Evolutionary conservation across 108 stramenopile genomes (phyloP), one percentile per base, ranked within the genome.

Genomic region (Schizochytrium sp.): DNA sequence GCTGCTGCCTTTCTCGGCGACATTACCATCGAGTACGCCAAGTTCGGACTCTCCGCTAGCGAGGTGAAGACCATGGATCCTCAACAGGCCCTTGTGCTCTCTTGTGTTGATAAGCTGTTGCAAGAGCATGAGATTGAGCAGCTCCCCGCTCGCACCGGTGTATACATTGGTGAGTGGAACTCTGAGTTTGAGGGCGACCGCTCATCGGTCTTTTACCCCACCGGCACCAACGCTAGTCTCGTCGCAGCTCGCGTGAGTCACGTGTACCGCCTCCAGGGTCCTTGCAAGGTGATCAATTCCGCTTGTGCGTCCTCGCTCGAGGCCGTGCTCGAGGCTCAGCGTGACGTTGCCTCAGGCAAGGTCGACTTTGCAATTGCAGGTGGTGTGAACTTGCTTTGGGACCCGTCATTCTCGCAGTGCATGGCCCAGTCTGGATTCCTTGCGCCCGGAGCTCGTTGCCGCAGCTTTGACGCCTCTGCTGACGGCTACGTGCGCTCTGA

Each of bases 401-500:
- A 61, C 46, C 88, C 88, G 40, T 19, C 15, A 47, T 87, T 87
- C 87, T 15, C 83, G 13, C n/a, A 61, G 58, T 28, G 89, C 89
- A 55, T 87, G 42, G 87, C 83, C 40, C 38, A 57, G 60, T 83
- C 89, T 15, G 87, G 89, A 5, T 87, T 89, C 44, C 28, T 60
- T 19, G 83, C 87, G 42, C 42, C 83, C 28, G 57, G 46, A 19
- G 88, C 19, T 10, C 42, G 61, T 17, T 89, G 89, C 87, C 83
- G 60, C 44, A 61, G 87, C 53, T 89, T 89, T 8, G 89, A 89
- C 46, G 46, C 60, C 4, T 12, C n/a, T 41, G 91, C 89, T 4
- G 88, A 91, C 87, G 90, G 90, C 45, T 90, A 90, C 72, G 56
- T 61, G 19, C 88, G 90, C 47, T 55, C 44, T 15, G 90, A 90